These are phyloP conservation scores for Dendrobium huoshanense DNA, from an alignment of 106 monocot genomes.

Conservation along the genomic window DNA sequence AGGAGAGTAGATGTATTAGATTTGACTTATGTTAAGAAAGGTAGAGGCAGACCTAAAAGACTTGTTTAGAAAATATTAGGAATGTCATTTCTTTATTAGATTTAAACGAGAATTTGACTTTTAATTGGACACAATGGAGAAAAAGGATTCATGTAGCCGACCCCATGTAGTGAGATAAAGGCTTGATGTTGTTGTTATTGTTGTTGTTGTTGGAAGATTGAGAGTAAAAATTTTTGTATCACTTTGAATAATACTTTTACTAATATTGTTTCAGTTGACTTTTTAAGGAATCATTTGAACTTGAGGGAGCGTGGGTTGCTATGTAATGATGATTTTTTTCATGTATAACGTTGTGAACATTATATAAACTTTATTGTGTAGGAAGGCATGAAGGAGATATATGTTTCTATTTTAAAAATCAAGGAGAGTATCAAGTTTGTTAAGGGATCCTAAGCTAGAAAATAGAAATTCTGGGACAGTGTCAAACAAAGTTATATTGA, in stretches of 20 bases:
- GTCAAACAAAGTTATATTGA: not conserved
- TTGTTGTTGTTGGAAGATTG: not conserved
- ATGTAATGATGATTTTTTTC: not conserved
- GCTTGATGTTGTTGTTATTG: too few relatives aligned
- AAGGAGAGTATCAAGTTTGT: not conserved
- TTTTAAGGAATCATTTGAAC: not conserved
- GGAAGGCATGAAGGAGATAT: constrained; percentile 1
- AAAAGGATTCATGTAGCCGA: too few relatives aligned
- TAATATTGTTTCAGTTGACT: not conserved
- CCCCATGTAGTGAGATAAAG: too few relatives aligned
- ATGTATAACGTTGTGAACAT: constrained; percentile 8
- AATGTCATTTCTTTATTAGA: too few relatives aligned
- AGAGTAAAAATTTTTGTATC: not conserved
- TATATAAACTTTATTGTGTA: constrained; percentile 3
- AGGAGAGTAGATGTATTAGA: too few relatives aligned
- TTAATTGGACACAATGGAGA: too few relatives aligned
- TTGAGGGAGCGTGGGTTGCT: not conserved
- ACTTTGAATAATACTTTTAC: not conserved
- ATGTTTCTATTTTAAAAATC: not conserved
- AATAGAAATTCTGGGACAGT: constrained; percentile 1
- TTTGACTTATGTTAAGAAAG: too few relatives aligned
- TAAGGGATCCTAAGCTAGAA: constrained; percentile 9
- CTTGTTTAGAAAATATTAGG: too few relatives aligned
- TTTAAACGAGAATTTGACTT: too few relatives aligned
- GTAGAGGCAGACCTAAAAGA: too few relatives aligned